Evolutionary conservation across 108 stramenopile genomes (phyloP).

Genomic region (Fistulifera solaris): DNA sequence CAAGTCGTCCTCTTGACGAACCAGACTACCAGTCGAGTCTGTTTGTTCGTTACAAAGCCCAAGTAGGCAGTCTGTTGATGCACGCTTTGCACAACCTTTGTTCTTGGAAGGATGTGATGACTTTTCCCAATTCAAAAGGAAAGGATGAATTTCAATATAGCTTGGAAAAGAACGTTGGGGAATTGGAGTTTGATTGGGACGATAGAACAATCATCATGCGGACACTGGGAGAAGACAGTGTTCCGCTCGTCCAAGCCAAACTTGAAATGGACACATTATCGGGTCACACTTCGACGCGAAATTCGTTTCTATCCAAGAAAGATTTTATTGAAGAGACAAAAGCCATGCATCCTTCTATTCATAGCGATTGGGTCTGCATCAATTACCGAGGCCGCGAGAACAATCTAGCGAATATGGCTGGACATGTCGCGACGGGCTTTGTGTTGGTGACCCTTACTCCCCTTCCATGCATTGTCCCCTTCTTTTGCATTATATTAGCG

Average conservation of each 20-base stretch:
- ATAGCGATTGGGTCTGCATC: conserved; percentile 5
- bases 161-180: conserved; percentile 54
- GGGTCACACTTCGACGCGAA: conserved; percentile 1
- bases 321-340: neutral
- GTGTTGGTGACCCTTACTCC: neutral
- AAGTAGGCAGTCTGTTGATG: conserved; percentile 13
- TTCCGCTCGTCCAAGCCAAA: conserved; percentile 8
- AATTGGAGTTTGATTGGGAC: conserved; percentile 53
- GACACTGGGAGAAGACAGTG: conserved; percentile 12
- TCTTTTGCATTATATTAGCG: neutral
- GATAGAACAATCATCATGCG: conserved; percentile 10
- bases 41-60: conserved; percentile 5
- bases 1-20: neutral
- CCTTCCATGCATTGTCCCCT: neutral
- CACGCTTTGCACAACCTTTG: conserved; percentile 18
- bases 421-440: neutral
- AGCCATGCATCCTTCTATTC: neutral
- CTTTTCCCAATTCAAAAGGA: conserved; percentile 1
- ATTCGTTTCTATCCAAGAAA: neutral
- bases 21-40: neutral
- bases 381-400: conserved; percentile 7
- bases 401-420: neutral
- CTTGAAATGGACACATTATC: conserved; percentile 10
- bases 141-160: conserved; percentile 34
- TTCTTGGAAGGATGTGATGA: conserved; percentile 43